Base-by-base conservation (phyloP, 768 basidiomycete species). In the Xerocomellus dryophilus region DNA sequence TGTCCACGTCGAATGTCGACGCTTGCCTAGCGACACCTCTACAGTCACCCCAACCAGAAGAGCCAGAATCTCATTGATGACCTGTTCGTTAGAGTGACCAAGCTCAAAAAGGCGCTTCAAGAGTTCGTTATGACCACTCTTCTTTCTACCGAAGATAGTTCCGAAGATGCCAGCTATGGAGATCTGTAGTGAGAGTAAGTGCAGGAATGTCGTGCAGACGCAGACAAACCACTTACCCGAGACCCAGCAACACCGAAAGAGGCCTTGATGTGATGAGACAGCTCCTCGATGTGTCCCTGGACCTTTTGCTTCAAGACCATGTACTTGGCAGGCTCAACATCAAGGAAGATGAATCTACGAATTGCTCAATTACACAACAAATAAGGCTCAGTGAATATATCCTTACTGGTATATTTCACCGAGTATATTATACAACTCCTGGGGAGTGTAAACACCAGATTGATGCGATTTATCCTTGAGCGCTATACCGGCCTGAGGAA, bases 341-440 rank as follows among this genome's bases (percentile, higher is more conserved):
- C 82, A 32, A 91, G 77, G 81, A 92, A 93, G 54, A 93, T 72
- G 66, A 80, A 90, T 39, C 89, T 91, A 58, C 5, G 2, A 20
- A 25, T 18, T 11, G 31, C 17, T 50, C n/a, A 52, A n/a, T 50
- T 31, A 21, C 21, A 44, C 32, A n/a, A 43, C 29, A 5, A 27
- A 27, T 5, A n/a, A 27, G 1, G 15, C 36, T 18, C 25, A 11
- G 4, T 6, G 15, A 10, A 10, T 25, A 8, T n/a, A 35, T 31
- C 18, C 69, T 60, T 25, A 89, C 84, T 81, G 71, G 68, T 90
- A 92, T 47, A 92, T 85, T 20, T 88, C 84, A 23, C 79, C 75
- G 8, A 91, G 77, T 36, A 84, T 83, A 17, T 76, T 69, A 58
- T 80, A 88, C 41, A 93, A 71, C 61, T 88, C 79, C 40, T 71